A percentile compares a stretch with the other conserved stretches of the same genome.
phyloP scores from a whole-genome alignment of 2,329 filamentous ascomycete species.

The Sarocladium brachiariae region DNA sequence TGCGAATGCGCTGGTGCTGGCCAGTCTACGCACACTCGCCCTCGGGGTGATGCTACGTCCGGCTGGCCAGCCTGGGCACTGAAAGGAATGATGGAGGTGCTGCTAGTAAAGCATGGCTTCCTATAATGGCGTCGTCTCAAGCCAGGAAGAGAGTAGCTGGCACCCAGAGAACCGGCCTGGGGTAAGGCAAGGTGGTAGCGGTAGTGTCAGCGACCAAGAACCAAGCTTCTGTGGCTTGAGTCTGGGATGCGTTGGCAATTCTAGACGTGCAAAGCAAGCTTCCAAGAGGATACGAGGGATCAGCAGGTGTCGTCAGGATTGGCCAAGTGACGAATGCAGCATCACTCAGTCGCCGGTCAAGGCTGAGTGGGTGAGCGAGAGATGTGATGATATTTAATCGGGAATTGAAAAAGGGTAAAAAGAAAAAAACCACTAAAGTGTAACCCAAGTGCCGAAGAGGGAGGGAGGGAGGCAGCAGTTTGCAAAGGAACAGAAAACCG shows the following conservation, averaged over 20 bases:
- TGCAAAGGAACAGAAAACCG: not conserved
- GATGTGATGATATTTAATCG: not conserved
- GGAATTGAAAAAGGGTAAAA: constrained; percentile 7
- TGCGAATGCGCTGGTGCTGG: constrained; percentile 1
- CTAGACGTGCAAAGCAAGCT: not conserved
- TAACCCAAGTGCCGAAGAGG: constrained; percentile 2
- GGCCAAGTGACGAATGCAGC: not conserved
- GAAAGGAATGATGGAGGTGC: not conserved
- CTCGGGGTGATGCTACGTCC: constrained; percentile 6
- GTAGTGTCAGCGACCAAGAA: not conserved
- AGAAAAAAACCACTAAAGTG: no score
- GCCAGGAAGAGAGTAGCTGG: not conserved
- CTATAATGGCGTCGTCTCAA: constrained; percentile 3
- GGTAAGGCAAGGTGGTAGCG: no score
- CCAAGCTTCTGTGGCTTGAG: not conserved
- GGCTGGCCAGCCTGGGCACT: not conserved
- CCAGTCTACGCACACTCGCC: not conserved
- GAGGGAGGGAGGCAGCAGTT: not conserved
- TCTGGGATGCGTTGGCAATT: constrained; percentile 1
- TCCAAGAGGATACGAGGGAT: not conserved
- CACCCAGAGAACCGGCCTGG: no score
- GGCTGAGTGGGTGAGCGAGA: not conserved
- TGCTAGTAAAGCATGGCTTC: constrained; percentile 8
- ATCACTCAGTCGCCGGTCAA: no score
- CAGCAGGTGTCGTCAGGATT: not conserved